phyloP scores from a whole-genome alignment of 2,329 filamentous ascomycete species.

The Fusarium algeriense region DNA sequence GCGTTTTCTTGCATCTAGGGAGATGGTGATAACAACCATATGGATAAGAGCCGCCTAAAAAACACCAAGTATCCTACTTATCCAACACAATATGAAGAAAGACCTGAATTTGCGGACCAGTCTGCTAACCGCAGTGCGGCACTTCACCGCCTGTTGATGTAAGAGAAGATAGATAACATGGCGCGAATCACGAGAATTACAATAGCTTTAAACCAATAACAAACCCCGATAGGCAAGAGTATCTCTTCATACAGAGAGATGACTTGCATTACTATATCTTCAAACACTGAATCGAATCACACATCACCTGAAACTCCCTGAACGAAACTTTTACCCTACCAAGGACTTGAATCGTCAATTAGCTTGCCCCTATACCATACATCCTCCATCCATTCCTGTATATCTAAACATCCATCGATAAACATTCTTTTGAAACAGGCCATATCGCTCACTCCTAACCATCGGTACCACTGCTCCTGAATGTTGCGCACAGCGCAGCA shows the following conservation, averaged over 20 bases:
- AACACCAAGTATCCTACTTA: not conserved
- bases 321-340: slow-evolving; percentile 30
- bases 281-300: not conserved
- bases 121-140: too few species aligned
- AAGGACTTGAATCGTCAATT: slow-evolving; percentile 27
- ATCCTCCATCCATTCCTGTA: slow-evolving; percentile 8
- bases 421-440: slow-evolving; percentile 13
- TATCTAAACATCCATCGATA: slow-evolving; percentile 27
- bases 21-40: too few species aligned
- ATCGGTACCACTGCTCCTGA: slow-evolving; percentile 93
- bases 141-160: too few species aligned
- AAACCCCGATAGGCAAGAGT: not conserved
- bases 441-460: slow-evolving; percentile 61
- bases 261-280: not conserved
- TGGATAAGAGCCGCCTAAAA: not conserved
- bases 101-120: too few species aligned
- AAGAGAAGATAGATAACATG: too few species aligned
- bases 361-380: slow-evolving; percentile 26
- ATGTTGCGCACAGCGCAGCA: slow-evolving; percentile 91
- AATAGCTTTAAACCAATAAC: not conserved
- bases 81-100: not conserved
- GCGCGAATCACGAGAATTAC: not conserved
- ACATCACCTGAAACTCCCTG: slow-evolving; percentile 3
- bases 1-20: too few species aligned
- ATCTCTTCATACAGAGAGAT: not conserved